Evolutionary conservation across 495 filamentous ascomycete species (phyloP).

Genomic region (Evernia prunastri): DNA sequence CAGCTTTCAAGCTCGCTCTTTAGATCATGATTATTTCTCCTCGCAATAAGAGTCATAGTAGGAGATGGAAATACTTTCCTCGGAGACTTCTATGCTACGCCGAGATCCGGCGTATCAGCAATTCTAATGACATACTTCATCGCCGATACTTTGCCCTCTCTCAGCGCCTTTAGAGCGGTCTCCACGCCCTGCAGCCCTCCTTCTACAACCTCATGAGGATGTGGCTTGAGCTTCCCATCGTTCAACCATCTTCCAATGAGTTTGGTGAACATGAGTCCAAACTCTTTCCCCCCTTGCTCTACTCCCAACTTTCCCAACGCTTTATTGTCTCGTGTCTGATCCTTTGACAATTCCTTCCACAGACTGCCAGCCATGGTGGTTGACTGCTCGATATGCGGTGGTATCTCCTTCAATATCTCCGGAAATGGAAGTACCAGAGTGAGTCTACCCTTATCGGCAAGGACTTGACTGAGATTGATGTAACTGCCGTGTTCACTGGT

Average conservation of each 20-base stretch:
- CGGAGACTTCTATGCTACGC: not conserved
- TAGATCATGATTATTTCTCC: too few relatives aligned
- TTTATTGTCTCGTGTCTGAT: not conserved
- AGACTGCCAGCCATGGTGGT: constrained; percentile 18
- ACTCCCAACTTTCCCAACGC: constrained; percentile 7
- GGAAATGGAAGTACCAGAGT: constrained; percentile 17
- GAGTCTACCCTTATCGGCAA: constrained; percentile 12
- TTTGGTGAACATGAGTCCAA: constrained; percentile 33
- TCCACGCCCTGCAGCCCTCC: constrained; percentile 33
- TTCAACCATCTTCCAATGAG: constrained; percentile 31
- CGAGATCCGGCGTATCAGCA: constrained; percentile 6
- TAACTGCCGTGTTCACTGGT: constrained; percentile 27
- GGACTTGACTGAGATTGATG: constrained; percentile 26
- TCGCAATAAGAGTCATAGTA: too few relatives aligned
- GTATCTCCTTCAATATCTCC: constrained; percentile 11
- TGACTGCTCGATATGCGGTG: constrained; percentile 13
- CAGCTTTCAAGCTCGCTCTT: too few relatives aligned
- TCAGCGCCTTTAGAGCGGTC: constrained; percentile 30
- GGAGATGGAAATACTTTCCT: too few relatives aligned
- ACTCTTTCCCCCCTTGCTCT: constrained; percentile 31
- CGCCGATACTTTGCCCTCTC: constrained; percentile 34
- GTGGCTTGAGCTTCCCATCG: constrained; percentile 32
- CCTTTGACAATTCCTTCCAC: not conserved
- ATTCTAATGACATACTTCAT: constrained; percentile 36
- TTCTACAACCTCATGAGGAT: constrained; percentile 33